Percentiles rank a stretch among this genome's conserved stretches.
Evolutionary conservation across 148 eudicot genomes (phyloP).

Genomic region (Arbutus unedo): DNA sequence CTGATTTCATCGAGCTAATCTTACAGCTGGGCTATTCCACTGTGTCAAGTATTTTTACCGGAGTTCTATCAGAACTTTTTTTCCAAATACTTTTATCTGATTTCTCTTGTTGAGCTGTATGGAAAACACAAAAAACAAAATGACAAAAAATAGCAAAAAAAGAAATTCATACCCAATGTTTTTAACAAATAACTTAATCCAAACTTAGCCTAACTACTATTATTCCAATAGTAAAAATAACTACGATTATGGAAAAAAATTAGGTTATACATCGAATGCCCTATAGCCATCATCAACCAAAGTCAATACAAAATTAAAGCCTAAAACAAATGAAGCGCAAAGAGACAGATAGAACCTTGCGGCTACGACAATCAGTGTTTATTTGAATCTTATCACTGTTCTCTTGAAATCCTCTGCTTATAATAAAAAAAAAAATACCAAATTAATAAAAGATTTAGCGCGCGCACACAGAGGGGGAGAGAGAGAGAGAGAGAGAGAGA

Average conservation of each 20-base stretch:
- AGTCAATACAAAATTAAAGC: neutral
- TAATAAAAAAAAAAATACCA: neutral
- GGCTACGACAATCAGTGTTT: slow-evolving; percentile 66
- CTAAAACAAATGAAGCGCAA: neutral
- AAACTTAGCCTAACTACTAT: too few relatives aligned
- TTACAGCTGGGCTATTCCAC: too few relatives aligned
- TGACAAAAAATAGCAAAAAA: too few relatives aligned
- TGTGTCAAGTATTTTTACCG: too few relatives aligned
- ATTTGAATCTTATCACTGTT: slow-evolving; percentile 67
- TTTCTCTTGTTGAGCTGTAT: too few relatives aligned
- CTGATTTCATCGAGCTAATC: too few relatives aligned
- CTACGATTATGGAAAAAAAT: neutral
- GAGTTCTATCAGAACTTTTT: too few relatives aligned
- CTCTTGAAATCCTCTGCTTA: slow-evolving; percentile 64
- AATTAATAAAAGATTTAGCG: neutral
- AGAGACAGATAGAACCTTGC: slow-evolving; percentile 47
- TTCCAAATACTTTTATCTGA: too few relatives aligned
- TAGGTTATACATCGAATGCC: neutral
- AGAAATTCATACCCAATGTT: too few relatives aligned
- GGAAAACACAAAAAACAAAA: too few relatives aligned
- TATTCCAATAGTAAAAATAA: neutral
- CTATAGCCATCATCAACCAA: neutral
- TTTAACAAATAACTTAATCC: too few relatives aligned
- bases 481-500: neutral
- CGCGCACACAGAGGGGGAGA: slow-evolving; percentile 6